Evolutionary conservation across 345 rosid species (phyloP).

Genomic region (Nasturtium officinale): DNA sequence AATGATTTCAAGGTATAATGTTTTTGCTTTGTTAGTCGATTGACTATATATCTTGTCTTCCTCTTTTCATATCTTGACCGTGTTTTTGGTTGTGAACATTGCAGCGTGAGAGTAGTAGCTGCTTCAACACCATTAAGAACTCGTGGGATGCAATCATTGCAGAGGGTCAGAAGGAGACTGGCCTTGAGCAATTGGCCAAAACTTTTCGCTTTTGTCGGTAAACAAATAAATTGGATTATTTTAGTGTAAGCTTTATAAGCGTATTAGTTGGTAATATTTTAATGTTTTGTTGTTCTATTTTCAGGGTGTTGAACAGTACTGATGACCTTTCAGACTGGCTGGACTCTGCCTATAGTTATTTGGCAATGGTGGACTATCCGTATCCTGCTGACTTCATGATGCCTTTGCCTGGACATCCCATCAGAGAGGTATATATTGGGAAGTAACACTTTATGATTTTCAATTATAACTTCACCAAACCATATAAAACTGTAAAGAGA

Average conservation of each 20-base stretch:
- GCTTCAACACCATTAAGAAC: slow-evolving; percentile 73
- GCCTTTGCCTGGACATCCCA: slow-evolving; percentile 97
- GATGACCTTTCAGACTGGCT: slow-evolving; percentile 76
- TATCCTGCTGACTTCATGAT: slow-evolving; percentile 78
- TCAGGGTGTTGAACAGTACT: slow-evolving; percentile 66
- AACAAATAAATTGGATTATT: slow-evolving; percentile 32
- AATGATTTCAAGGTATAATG: slow-evolving; percentile 66
- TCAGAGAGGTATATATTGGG: slow-evolving; percentile 65
- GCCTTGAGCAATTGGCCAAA: slow-evolving; percentile 65
- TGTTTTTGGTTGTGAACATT: not conserved
- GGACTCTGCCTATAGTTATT: slow-evolving; percentile 79
- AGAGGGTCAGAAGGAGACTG: slow-evolving; percentile 69
- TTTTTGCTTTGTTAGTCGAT: not conserved
- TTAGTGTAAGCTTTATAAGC: not conserved
- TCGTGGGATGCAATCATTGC: slow-evolving; percentile 68
- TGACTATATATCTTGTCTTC: not conserved
- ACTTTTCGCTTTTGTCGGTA: slow-evolving; percentile 79
- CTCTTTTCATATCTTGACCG: slow-evolving; percentile 1
- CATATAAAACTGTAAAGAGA: not conserved
- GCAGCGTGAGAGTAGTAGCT: slow-evolving; percentile 86
- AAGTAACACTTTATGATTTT: not conserved
- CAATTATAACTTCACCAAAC: not conserved
- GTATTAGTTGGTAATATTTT: not conserved
- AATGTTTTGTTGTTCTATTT: slow-evolving; percentile 7
- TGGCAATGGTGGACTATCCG: slow-evolving; percentile 96